phyloP scores from a whole-genome alignment of 257 asterid genomes.

The Catharanthus roseus region DNA sequence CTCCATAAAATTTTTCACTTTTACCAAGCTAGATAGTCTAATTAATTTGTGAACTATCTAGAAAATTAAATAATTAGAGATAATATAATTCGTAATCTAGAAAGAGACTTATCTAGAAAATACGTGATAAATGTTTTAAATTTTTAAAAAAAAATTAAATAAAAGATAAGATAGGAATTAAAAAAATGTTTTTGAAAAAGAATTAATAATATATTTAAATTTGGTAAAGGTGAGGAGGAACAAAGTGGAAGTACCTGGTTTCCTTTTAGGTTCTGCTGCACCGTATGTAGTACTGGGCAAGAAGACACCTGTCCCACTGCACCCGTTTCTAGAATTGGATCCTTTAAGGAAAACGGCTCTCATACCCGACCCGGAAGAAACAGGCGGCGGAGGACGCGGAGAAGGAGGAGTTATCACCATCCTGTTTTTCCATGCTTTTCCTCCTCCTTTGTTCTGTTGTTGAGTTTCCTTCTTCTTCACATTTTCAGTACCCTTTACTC shows the following conservation, averaged over 20 bases:
- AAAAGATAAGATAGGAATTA: neutral
- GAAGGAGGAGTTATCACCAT: neutral
- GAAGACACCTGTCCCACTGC: constrained; percentile 77
- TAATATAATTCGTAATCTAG: too few relatives aligned
- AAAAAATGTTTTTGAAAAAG: too few relatives aligned
- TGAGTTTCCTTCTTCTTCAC: constrained; percentile 20
- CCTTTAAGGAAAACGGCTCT: constrained; percentile 68
- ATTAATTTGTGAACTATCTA: too few relatives aligned
- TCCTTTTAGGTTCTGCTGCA: constrained; percentile 35
- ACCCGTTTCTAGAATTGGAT: constrained; percentile 38
- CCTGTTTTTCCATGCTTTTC: neutral
- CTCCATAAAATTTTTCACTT: too few relatives aligned
- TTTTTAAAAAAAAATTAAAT: neutral
- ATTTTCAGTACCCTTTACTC: constrained; percentile 29
- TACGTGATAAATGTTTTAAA: neutral
- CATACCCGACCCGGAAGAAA: constrained; percentile 63
- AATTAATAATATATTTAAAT: too few relatives aligned
- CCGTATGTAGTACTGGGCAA: constrained; percentile 40
- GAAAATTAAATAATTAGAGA: too few relatives aligned
- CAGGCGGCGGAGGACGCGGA: neutral
- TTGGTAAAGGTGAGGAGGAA: neutral
- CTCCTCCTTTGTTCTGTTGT: constrained; percentile 29
- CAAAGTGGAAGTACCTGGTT: neutral
- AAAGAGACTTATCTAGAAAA: neutral
- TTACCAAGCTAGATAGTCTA: too few relatives aligned